Conservation (phyloP, 139 green algal species). For the Klebsormidium nitens region DNA sequence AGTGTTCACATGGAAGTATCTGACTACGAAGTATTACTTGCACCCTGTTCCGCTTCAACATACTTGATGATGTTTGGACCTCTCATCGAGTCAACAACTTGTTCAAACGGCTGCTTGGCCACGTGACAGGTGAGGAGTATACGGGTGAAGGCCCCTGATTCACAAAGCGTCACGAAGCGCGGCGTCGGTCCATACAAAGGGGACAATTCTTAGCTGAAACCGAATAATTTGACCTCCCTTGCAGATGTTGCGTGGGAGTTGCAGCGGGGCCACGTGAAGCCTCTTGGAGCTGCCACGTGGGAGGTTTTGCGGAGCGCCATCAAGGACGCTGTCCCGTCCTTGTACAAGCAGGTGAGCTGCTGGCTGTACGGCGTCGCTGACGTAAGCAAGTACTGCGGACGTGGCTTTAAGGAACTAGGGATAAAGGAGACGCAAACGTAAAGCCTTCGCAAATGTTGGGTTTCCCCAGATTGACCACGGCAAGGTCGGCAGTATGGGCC, state of each 20-base stretch:
- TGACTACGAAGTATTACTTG: background rate
- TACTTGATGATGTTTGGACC: background rate
- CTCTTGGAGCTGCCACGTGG: background rate
- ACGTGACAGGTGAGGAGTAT: slow-evolving; percentile 10
- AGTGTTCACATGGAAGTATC: background rate
- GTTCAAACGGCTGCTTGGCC: slow-evolving; percentile 12
- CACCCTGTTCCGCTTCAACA: background rate
- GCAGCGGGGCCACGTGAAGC: background rate
- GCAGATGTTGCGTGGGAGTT: background rate
- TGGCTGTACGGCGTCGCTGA: too few species aligned
- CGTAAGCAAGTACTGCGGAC: too few species aligned
- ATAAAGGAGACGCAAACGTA: too few species aligned
- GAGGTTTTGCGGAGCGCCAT: too few species aligned
- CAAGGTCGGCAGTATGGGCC: too few species aligned
- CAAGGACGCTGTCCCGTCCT: too few species aligned
- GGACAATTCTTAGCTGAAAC: slow-evolving; percentile 20
- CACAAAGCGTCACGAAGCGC: too few species aligned
- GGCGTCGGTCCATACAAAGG: slow-evolving; percentile 13
- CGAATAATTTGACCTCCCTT: slow-evolving; percentile 4
- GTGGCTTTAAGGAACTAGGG: too few species aligned
- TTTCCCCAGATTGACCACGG: too few species aligned
- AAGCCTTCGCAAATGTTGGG: too few species aligned
- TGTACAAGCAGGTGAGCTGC: too few species aligned
- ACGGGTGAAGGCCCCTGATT: slow-evolving; percentile 3
- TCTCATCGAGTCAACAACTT: slow-evolving; percentile 4